Percentiles rank a stretch among this genome's conserved stretches.
Conservation (phyloP, 495 filamentous ascomycete species). For the Rusavskia elegans region DNA sequence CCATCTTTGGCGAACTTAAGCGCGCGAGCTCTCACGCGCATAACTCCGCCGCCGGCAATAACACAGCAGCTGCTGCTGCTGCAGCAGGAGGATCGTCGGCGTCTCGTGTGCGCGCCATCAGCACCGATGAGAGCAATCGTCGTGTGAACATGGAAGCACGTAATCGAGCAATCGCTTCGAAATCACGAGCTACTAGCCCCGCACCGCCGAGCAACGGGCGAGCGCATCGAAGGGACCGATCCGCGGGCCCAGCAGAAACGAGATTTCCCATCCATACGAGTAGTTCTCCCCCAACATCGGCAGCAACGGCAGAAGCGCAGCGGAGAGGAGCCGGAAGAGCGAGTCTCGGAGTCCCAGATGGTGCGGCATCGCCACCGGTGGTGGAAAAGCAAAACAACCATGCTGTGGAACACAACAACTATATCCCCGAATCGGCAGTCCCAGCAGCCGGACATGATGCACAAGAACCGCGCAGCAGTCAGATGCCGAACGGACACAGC, state of each 20-base stretch:
- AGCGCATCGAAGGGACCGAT: slow-evolving; percentile 57
- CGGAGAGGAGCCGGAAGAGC: slow-evolving; percentile 24
- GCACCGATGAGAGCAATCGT: slow-evolving; percentile 90
- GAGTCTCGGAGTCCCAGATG: slow-evolving; percentile 48
- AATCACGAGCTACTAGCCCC: slow-evolving; percentile 62
- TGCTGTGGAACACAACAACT: slow-evolving; percentile 14
- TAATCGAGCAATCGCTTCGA: slow-evolving; percentile 62
- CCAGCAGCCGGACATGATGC: not conserved
- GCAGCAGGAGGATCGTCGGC: slow-evolving; percentile 27
- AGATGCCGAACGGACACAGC: too few species aligned
- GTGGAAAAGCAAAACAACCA: slow-evolving; percentile 16
- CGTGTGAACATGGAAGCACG: slow-evolving; percentile 88
- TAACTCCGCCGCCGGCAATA: slow-evolving; percentile 12
- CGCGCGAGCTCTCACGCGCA: slow-evolving; percentile 61
- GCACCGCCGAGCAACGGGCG: slow-evolving; percentile 31
- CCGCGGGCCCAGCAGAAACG: slow-evolving; percentile 53
- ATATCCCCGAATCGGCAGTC: slow-evolving; percentile 5
- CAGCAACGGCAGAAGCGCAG: slow-evolving; percentile 25
- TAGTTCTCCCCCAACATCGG: slow-evolving; percentile 39
- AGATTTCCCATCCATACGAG: slow-evolving; percentile 65
- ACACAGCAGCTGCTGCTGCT: not conserved
- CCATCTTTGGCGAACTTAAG: slow-evolving; percentile 92
- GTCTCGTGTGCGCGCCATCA: slow-evolving; percentile 66
- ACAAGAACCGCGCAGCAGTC: too few species aligned
- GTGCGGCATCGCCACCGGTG: slow-evolving; percentile 13